Base-by-base conservation (phyloP, 1,139 yeast genomes). In the Pichia sp. region DNA sequence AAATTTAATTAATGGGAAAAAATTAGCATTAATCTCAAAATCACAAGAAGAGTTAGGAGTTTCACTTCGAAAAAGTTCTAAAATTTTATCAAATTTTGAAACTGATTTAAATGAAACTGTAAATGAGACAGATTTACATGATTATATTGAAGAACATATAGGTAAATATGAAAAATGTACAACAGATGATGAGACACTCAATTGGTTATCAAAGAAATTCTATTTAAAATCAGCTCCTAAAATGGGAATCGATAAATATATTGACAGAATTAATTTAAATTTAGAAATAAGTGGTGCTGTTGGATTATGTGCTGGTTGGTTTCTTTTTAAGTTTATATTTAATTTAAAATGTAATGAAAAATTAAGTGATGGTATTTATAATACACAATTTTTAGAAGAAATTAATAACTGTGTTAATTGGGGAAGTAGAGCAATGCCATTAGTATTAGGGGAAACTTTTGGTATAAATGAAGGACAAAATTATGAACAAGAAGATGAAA, bases 181-280 rank as follows among this genome's bases (percentile, higher is more conserved):
- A 3, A 48, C 40, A 11, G 41, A 40, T 35, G 37, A 42, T 10
- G 35, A 39, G 16, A 44, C 37, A 12, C 26, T 35, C 24, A 31
- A 41, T n/a, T 44, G 50, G 42, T 47, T 60, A 33, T 45, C 55
- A 7, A 56, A 53, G 34, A 55, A 49, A 40, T 63, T 63, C 43
- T 62, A 62, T 40, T 51, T 63, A 4, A 55, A 56, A 26, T 51
- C 53, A 22, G 50, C 53, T 16, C 67, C 67, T 0, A 50, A 58
- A 1, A 51, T 63, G 36, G 45, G 56, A 5, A 36, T 62, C 23
- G 36, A 46, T 3, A 39, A 45, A 3, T 63, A 63, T 42, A 48
- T 63, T 29, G 61, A 62, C 26, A 48, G 67, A 33, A 54, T 63
- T 24, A 55, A 60, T 43, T 53, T 53, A 20, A 58, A 58, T 47